These are phyloP conservation scores for Ophiorrhiza pumila DNA, from an alignment of 257 asterid species.

Conservation along the genomic window DNA sequence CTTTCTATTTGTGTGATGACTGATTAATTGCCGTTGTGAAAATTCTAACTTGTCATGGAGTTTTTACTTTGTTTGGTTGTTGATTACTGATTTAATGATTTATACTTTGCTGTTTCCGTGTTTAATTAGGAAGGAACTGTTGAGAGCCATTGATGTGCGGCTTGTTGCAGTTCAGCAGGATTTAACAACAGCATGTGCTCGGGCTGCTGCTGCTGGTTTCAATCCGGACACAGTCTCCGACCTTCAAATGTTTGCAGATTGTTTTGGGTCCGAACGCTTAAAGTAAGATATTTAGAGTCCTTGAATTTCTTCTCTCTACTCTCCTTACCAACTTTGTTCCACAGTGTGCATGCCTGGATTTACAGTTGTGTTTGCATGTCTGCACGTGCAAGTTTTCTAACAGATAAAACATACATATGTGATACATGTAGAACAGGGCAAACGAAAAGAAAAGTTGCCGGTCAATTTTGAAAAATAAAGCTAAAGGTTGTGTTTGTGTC, in stretches of 20 bases:
- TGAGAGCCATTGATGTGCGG: conserved; percentile 89
- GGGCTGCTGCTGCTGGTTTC: conserved; percentile 88
- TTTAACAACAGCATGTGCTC: conserved; percentile 61
- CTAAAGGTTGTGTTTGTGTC: neutral
- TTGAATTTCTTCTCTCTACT: conserved; percentile 10
- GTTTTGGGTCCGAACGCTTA: conserved; percentile 71
- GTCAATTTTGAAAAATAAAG: neutral
- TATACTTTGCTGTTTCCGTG: conserved; percentile 11
- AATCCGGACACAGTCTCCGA: conserved; percentile 56
- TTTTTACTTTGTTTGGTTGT: neutral
- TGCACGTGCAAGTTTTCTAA: neutral
- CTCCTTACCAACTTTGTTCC: conserved; percentile 6
- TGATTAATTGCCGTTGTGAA: neutral
- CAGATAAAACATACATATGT: neutral
- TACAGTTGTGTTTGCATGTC: neutral
- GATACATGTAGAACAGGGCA: neutral
- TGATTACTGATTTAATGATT: neutral
- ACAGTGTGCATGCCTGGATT: neutral
- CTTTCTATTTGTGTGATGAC: neutral
- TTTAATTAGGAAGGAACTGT: conserved; percentile 77
- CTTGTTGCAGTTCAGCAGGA: conserved; percentile 77
- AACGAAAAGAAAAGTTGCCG: neutral
- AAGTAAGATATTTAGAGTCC: conserved; percentile 50
- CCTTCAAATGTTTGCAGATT: conserved; percentile 83
- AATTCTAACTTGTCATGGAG: neutral